Base-by-base conservation (phyloP, 2,329 filamentous ascomycete species). In the Helminthosporium solani region DNA sequence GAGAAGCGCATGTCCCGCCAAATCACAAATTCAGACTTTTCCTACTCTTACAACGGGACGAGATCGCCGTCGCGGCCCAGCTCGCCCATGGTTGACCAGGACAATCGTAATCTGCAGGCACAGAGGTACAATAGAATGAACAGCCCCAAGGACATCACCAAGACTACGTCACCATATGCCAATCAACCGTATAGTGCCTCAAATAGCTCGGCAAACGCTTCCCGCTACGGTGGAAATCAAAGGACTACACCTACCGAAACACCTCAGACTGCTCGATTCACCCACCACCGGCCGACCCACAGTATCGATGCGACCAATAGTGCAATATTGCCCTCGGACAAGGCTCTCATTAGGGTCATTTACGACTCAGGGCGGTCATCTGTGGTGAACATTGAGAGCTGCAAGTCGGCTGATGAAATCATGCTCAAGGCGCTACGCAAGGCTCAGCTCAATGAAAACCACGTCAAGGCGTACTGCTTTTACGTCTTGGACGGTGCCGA, bases 381-480 rank as follows among this genome's bases (percentile, higher is more conserved):
- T 64, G 91, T 96, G 19, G 85, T 99, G 63, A 94, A 94, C 70
- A 90, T 97, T 56, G 87, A 90, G 54, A 88, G 88, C 54, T 96
- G 91, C 78, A 90, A 85, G 64, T 94, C 87, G 4, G 88, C 90
- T 50, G 94, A 96, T 62, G 90, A 97, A 57, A 88, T 97, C 42
- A 92, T 96, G 77, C 81, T 90, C 36, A 87, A 89, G 50, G 95
- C 94, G 0, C 74, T 97, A 35, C 84, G 87, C 57, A 97, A 97
- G 69, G 88, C 96, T 53, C 84, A 85, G 33, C 79, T 96, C 23
- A 88, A 90, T 18, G 90, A 96, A 64, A 88, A 92, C 52, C 90
- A 96, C 62, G 88, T 94, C 67, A 84, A 90, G 61, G 96, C 95
- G 64, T 97, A 96, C 73, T 96, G 91, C 75, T 97, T 99, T 74